Base-by-base conservation (phyloP, 306 rosid genomes). In the Sphenostylis stenocarpa region DNA sequence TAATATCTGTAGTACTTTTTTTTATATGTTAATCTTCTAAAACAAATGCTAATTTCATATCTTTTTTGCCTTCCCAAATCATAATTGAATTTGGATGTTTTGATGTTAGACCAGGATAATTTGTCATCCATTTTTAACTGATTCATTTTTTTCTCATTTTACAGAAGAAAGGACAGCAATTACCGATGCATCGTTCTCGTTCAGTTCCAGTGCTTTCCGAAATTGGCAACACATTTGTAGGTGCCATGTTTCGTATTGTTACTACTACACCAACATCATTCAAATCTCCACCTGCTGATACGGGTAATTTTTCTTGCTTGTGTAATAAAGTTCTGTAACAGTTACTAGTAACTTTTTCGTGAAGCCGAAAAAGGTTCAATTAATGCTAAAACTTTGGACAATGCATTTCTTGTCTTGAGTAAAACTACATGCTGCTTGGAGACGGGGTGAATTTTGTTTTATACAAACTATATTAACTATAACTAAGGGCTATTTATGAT, bases 81-180 rank as follows among this genome's bases (percentile, higher is more conserved):
- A n/a, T 61, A 61, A n/a, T 61, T 61, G 24, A 0, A 33, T 61
- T 6, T 33, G 41, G 41, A 31, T 31, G n/a, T n/a, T 16, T 61
- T 33, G 26, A 61, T 16, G 44, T 33, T 10, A 33, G 7, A 39
- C 15, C 14, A 61, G 0, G 44, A n/a, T 31, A 61, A 16, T 31
- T 61, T 61, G 13, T 3, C 4, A n/a, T 15, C 41, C 43, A 60
- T 14, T 60, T 28, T 29, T 5, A 26, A 13, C 11, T 56, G 36
- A 29, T 58, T 73, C 57, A n/a, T n/a, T 11, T 5, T 20, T 44
- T 60, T 33, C 60, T 75, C 60, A n/a, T 74, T 73, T 44, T 58
- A 29, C 49, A 88, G 96, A 88, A 81, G 75, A 86, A 80, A 65
- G 86, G 64, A 57, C 60, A 17, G 38, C 68, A 55, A 55, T 26